A percentile compares a stretch with the other conserved stretches of the same genome.
Conservation (phyloP, 148 eudicot genomes). For the Amaranthus palmeri region DNA sequence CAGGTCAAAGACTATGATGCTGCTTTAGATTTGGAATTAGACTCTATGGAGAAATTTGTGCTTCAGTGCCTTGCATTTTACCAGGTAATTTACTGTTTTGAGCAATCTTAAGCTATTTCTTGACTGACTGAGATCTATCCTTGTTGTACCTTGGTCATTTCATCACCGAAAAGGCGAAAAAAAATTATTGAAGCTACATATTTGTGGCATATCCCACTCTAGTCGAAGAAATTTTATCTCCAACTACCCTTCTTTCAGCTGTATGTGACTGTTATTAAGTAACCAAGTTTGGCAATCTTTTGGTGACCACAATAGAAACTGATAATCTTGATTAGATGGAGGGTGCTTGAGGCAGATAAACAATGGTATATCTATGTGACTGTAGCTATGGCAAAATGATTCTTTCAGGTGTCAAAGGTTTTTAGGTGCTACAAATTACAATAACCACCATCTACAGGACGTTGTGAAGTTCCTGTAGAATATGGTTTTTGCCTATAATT, state of each 20-base stretch:
- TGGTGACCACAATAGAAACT: background rate
- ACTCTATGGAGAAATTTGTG: slow-evolving; percentile 88
- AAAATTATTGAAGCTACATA: too few relatives aligned
- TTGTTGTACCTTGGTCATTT: too few relatives aligned
- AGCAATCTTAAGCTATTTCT: background rate
- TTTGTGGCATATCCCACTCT: too few relatives aligned
- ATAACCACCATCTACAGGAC: background rate
- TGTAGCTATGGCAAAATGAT: background rate
- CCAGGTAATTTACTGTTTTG: slow-evolving; percentile 44
- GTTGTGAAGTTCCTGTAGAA: background rate
- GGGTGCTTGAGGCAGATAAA: background rate
- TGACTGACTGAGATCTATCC: too few relatives aligned
- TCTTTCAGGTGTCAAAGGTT: background rate
- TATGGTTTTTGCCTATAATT: background rate
- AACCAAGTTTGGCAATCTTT: background rate
- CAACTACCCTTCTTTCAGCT: too few relatives aligned
- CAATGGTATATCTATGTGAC: background rate
- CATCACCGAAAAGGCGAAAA: too few relatives aligned
- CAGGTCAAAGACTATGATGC: slow-evolving; percentile 96
- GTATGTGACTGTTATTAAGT: background rate
- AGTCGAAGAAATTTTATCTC: too few relatives aligned
- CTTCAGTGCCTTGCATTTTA: slow-evolving; percentile 93
- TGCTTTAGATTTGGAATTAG: slow-evolving; percentile 85
- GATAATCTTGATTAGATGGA: background rate
- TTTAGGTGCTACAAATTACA: background rate